Base-by-base conservation (phyloP, 1,139 yeast species). In the Blastobotrys illinoisensis region DNA sequence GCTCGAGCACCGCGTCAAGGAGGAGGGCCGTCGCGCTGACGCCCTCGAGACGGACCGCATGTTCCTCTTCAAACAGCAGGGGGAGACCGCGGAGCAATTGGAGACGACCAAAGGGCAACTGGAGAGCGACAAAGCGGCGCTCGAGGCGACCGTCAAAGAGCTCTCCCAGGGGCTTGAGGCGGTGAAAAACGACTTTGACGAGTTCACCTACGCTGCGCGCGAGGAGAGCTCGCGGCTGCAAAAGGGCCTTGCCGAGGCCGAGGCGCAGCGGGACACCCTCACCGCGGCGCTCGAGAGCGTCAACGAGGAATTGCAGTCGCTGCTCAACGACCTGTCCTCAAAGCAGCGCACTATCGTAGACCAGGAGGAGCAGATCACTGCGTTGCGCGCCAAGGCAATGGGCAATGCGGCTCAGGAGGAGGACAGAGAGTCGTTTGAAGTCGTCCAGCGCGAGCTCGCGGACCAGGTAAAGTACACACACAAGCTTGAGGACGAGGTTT, bases 401-500 rank as follows among this genome's bases (percentile, higher is more conserved):
- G 66, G 7, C 40, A 50, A 26, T 9, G 16, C 24, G 20, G 59
- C 70, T 73, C 56, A 55, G 73, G 46, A 65, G n/a, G 52, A 51
- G 28, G 32, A 21, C n/a, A 48, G 53, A 7, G 49, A 47, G 23
- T 21, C 57, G n/a, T 53, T 50, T 1, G 56, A 53, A 23, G 65
- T 69, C 21, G 66, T 85, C 26, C 80, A 82, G 61, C 73, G 74
- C 46, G 82, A 85, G 61, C 76, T 87, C 40, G 74, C 80, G 36
- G 84, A 75, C 54, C 80, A 86, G 56, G 74, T 82, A 53, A 74
- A 78, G 47, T 81, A 84, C 61, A 77, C 85, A 44, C 75, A 78
- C 50, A 79, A 81, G 50, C 67, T 85, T 46, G 86, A 85, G 56
- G 73, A 78, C 6, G 78, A 79, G 54, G 69, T 79, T 48, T 69